Conservation (phyloP, 2,329 filamentous ascomycete species). For the Knufia petricola region DNA sequence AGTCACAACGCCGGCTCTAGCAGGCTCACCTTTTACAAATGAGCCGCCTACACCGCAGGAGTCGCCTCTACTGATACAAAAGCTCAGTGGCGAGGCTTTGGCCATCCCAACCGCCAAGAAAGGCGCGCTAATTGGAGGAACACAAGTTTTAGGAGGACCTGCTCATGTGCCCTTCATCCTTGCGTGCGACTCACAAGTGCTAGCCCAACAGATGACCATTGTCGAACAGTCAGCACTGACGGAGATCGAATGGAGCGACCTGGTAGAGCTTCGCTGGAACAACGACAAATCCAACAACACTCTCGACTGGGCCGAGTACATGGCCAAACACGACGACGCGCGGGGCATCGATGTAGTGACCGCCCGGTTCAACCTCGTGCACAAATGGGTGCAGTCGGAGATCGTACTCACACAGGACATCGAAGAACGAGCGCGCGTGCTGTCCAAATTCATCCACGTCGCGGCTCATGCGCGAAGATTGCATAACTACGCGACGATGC, state of each 20-base stretch:
- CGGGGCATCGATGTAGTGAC: slow-evolving; percentile 56
- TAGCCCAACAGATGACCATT: slow-evolving; percentile 56
- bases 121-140: background rate
- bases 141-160: slow-evolving; percentile 18
- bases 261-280: slow-evolving; percentile 55
- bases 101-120: background rate
- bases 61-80: slow-evolving; percentile 26
- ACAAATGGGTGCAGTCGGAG: slow-evolving; percentile 57
- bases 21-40: slow-evolving; percentile 23
- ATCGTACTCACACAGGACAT: slow-evolving; percentile 49
- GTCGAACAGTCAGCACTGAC: slow-evolving; percentile 57
- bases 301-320: slow-evolving; percentile 53
- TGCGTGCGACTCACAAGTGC: slow-evolving; percentile 50
- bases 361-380: slow-evolving; percentile 56
- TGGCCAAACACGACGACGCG: slow-evolving; percentile 41
- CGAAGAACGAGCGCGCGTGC: slow-evolving; percentile 49
- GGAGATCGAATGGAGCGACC: slow-evolving; percentile 57
- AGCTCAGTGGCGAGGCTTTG: slow-evolving; percentile 7
- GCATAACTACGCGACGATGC: slow-evolving; percentile 57
- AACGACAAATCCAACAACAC: slow-evolving; percentile 41
- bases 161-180: slow-evolving; percentile 53
- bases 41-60: slow-evolving; percentile 36
- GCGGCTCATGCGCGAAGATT: slow-evolving; percentile 49
- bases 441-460: slow-evolving; percentile 56
- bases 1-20: slow-evolving; percentile 15